Percentiles rank a stretch among this genome's conserved stretches.
phyloP scores from a whole-genome alignment of 805 yeast species.

The Ogataea neopini region DNA sequence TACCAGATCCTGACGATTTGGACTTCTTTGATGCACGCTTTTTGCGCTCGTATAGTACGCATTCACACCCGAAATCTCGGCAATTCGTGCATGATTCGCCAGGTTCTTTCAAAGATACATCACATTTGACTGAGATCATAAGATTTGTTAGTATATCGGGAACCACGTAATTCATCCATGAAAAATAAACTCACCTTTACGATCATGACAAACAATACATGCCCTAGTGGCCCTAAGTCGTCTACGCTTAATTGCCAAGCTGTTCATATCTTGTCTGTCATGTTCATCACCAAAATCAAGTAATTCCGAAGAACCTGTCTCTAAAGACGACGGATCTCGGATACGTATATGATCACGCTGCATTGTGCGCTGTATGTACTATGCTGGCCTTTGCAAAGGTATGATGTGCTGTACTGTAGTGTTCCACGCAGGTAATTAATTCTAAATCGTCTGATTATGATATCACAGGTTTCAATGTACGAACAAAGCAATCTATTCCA shows the following conservation, averaged over 20 bases:
- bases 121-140: conserved; percentile 67
- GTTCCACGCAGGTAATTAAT: background rate
- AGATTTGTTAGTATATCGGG: background rate
- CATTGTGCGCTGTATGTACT: background rate
- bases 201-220: conserved; percentile 69
- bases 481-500: background rate
- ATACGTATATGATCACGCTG: background rate
- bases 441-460: too few relatives aligned
- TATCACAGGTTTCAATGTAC: too few relatives aligned
- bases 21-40: conserved; percentile 25
- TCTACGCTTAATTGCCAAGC: conserved; percentile 28
- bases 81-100: conserved; percentile 67
- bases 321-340: background rate
- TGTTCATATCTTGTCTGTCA: background rate
- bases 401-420: background rate
- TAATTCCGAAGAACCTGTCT: conserved; percentile 1
- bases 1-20: background rate
- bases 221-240: conserved; percentile 68
- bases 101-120: conserved; percentile 44
- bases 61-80: conserved; percentile 65
- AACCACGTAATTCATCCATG: background rate
- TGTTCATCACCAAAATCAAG: conserved; percentile 1
- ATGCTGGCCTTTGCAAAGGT: background rate
- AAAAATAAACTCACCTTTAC: conserved; percentile 45
- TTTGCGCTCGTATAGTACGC: conserved; percentile 54